Evolutionary conservation across 257 asterid species (phyloP).

Genomic region (Scutellaria galericulata): DNA sequence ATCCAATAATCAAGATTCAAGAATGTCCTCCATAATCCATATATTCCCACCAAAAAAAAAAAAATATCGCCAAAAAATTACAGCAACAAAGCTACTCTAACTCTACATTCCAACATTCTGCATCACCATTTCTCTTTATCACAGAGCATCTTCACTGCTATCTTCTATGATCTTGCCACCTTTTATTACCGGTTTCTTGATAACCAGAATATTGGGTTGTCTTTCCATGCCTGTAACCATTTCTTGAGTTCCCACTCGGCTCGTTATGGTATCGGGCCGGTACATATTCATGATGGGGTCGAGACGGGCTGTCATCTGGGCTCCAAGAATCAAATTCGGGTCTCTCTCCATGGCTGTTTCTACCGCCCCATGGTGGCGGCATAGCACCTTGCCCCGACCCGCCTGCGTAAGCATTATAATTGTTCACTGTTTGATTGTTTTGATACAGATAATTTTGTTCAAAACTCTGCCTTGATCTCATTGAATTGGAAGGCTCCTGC

Average conservation of each 20-base stretch:
- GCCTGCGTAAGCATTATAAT: conserved; percentile 40
- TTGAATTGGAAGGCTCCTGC: conserved; percentile 46
- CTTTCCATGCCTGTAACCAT: conserved; percentile 44
- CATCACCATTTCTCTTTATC: neutral
- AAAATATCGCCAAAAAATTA: neutral
- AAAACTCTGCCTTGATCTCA: conserved; percentile 49
- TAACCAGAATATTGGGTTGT: conserved; percentile 43
- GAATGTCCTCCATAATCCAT: conserved; percentile 31
- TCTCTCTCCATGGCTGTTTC: conserved; percentile 44
- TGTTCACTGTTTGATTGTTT: conserved; percentile 41
- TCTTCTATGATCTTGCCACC: conserved; percentile 68
- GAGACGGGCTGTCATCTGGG: conserved; percentile 67
- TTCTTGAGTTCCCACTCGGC: conserved; percentile 41
- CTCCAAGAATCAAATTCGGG: conserved; percentile 67
- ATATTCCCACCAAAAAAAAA: conserved; percentile 24
- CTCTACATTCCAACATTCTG: neutral
- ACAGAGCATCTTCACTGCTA: conserved; percentile 33
- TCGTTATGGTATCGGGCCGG: conserved; percentile 46
- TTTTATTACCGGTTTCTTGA: conserved; percentile 47
- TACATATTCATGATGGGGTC: conserved; percentile 42
- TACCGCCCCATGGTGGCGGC: conserved; percentile 48
- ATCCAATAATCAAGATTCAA: conserved; percentile 33
- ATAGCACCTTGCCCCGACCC: conserved; percentile 37
- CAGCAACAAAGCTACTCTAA: conserved; percentile 27
- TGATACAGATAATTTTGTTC: conserved; percentile 46